Conservation (phyloP, 352 stramenopile genomes). For the Phytophthora multivora region DNA sequence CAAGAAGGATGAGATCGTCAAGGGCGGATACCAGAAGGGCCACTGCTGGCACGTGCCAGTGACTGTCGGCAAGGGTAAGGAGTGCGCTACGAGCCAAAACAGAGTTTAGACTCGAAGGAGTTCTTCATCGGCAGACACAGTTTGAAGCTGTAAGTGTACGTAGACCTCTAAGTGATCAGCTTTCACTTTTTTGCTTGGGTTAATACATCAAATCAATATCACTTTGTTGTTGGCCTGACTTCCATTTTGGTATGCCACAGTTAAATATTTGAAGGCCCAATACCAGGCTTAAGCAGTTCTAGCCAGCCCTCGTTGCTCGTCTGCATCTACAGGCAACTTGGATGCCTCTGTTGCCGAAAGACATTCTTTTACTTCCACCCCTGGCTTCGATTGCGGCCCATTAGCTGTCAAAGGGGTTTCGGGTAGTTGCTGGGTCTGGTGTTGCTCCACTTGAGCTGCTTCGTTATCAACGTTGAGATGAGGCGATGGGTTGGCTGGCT, state of each 20-base stretch:
- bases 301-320: background rate
- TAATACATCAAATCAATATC: conserved; percentile 27
- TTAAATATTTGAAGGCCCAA: conserved; percentile 28
- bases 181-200: conserved; percentile 20
- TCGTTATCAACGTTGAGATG: background rate
- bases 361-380: background rate
- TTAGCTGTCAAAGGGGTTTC: background rate
- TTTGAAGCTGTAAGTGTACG: conserved; percentile 23
- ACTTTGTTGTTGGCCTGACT: background rate
- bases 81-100: conserved; percentile 51
- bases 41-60: conserved; percentile 89
- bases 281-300: background rate
- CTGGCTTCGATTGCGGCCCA: background rate
- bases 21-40: conserved; percentile 77
- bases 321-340: background rate
- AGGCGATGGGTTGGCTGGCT: background rate
- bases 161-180: conserved; percentile 14
- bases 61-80: conserved; percentile 63
- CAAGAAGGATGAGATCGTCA: conserved; percentile 73
- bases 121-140: conserved; percentile 8
- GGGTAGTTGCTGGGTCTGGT: conserved; percentile 1
- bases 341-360: conserved; percentile 1
- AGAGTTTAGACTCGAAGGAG: conserved; percentile 13
- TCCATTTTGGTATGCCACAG: background rate
- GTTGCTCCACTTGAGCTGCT: background rate